phyloP scores from a whole-genome alignment of 2,329 filamentous ascomycete genomes.

The Penicillium sp. region DNA sequence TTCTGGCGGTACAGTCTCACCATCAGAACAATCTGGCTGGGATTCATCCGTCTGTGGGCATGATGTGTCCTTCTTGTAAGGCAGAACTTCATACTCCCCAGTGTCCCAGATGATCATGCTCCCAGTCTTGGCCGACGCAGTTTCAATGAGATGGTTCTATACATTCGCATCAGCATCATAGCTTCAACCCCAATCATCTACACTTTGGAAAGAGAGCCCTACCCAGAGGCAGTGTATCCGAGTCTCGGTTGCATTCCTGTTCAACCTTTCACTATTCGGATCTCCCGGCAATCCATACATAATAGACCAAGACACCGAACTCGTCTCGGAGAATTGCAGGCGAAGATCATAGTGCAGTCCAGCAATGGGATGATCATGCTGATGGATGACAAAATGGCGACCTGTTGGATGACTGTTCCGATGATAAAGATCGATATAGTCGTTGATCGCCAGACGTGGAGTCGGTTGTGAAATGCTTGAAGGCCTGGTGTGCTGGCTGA shows the following conservation, averaged over 20 bases:
- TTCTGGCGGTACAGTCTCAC: background rate
- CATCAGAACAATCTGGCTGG: constrained; percentile 23
- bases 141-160: constrained; percentile 64
- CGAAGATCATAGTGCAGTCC: constrained; percentile 70
- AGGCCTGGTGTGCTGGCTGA: constrained; percentile 34
- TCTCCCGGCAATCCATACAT: constrained; percentile 65
- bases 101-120: constrained; percentile 66
- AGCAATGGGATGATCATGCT: constrained; percentile 71
- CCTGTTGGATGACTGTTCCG: constrained; percentile 50
- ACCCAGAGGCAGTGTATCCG: constrained; percentile 63
- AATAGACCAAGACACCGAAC: constrained; percentile 64
- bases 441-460: constrained; percentile 43
- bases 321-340: constrained; percentile 68
- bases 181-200: background rate
- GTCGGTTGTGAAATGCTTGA: constrained; percentile 16
- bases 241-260: constrained; percentile 64
- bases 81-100: constrained; percentile 59
- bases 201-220: constrained; percentile 18
- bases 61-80: constrained; percentile 38
- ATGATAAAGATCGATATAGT: constrained; percentile 51
- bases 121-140: constrained; percentile 56
- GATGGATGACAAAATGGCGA: constrained; percentile 68
- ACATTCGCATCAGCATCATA: background rate
- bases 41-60: constrained; percentile 42
- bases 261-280: constrained; percentile 56